Percentiles rank a stretch among this genome's conserved stretches.
These are phyloP conservation scores for Polychaeton citri DNA, from an alignment of 2,329 filamentous ascomycete species.

Conservation along the genomic window DNA sequence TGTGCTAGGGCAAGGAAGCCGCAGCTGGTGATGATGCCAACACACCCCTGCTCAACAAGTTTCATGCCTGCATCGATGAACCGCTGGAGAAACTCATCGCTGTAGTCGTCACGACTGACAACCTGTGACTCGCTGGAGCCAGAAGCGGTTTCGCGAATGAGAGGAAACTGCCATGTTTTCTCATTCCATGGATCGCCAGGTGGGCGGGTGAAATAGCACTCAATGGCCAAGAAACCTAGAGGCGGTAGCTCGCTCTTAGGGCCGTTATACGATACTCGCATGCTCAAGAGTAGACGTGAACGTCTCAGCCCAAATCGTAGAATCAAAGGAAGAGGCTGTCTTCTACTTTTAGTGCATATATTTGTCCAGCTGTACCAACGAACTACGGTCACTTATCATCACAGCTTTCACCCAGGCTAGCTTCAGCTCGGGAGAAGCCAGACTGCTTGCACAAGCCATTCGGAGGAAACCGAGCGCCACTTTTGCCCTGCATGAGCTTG, in stretches of 20 bases:
- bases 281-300: no score
- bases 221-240: constrained; percentile 24
- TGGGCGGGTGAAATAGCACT: constrained; percentile 22
- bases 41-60: constrained; percentile 21
- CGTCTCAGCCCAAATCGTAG: no score
- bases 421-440: no score
- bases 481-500: no score
- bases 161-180: constrained; percentile 25
- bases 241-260: constrained; percentile 14
- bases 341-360: no score
- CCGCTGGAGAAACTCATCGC: constrained; percentile 20
- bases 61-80: constrained; percentile 25
- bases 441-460: no score
- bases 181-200: constrained; percentile 25
- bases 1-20: constrained; percentile 28
- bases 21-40: constrained; percentile 28
- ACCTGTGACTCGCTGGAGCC: constrained; percentile 18
- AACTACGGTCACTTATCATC: no score
- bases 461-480: no score
- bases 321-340: no score
- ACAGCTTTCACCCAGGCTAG: no score
- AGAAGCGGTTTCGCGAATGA: constrained; percentile 22
- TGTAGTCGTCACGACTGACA: constrained; percentile 19
- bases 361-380: no score
- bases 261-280: no score